phyloP scores from a whole-genome alignment of 768 basidiomycete species.

The Dentipellis sp. region DNA sequence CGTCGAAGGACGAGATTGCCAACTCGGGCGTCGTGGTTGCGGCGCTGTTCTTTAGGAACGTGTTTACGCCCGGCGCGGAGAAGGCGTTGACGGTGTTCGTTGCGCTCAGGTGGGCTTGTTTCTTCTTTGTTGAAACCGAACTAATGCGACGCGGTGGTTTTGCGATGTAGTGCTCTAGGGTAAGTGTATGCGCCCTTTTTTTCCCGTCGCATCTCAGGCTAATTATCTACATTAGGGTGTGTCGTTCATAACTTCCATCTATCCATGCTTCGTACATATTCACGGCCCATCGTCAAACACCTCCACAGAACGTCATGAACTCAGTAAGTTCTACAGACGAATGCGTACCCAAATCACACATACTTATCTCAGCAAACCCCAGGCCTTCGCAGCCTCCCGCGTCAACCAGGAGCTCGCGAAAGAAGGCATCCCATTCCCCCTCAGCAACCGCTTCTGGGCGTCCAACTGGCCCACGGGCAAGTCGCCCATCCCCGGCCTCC shows the following conservation, averaged over 20 bases:
- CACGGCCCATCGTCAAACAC: no score
- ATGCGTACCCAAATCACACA: background rate
- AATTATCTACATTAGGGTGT: no score
- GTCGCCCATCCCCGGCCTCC: conserved; percentile 45
- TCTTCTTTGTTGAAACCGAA: background rate
- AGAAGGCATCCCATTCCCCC: conserved; percentile 50
- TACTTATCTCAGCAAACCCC: background rate
- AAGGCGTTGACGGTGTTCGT: conserved; percentile 36
- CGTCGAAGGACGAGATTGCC: conserved; percentile 39
- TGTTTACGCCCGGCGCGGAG: conserved; percentile 44
- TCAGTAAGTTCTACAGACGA: background rate
- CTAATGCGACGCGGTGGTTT: background rate
- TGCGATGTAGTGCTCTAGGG: background rate
- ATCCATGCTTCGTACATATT: no score
- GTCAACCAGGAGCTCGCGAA: conserved; percentile 58
- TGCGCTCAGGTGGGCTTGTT: conserved; percentile 35
- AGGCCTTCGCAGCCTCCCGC: conserved; percentile 18
- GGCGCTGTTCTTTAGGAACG: conserved; percentile 47
- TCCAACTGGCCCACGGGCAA: conserved; percentile 54
- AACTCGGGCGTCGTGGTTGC: conserved; percentile 47
- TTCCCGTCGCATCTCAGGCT: no score
- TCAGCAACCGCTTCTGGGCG: conserved; percentile 51
- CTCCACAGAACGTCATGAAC: background rate
- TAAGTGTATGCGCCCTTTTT: background rate
- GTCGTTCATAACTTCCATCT: no score